Percentiles rank a stretch among this genome's conserved stretches.
Conservation (phyloP, 164 flowering plant genomes). For the Liquidambar formosana region DNA sequence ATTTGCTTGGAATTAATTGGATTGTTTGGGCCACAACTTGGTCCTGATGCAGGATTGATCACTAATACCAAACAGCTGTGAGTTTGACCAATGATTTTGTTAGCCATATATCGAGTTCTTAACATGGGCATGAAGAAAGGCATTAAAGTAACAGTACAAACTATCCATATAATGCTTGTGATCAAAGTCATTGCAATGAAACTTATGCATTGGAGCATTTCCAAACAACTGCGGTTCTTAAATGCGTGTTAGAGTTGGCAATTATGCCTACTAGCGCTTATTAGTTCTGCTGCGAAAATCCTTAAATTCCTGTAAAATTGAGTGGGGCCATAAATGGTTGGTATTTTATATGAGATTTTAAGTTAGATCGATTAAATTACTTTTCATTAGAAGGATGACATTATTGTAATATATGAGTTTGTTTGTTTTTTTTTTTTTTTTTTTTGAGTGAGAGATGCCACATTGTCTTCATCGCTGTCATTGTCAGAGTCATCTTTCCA, state of each 20-base stretch:
- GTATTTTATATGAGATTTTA: too few species aligned
- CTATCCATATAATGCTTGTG: neutral
- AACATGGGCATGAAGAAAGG: neutral
- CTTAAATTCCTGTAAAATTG: neutral
- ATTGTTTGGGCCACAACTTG: neutral
- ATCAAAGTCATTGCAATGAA: constrained; percentile 4
- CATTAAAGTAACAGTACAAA: neutral
- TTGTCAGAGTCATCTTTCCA: too few species aligned
- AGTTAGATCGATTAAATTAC: too few species aligned
- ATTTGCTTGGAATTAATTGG: neutral
- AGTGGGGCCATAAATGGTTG: too few species aligned
- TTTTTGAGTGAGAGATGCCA: too few species aligned
- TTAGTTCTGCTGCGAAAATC: neutral
- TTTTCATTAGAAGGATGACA: too few species aligned
- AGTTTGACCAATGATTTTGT: neutral
- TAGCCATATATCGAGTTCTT: neutral
- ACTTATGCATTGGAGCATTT: constrained; percentile 1
- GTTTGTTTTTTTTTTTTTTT: too few species aligned
- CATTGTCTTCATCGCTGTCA: too few species aligned
- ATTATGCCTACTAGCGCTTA: neutral
- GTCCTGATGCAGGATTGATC: neutral
- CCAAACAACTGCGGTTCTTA: neutral
- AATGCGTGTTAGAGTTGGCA: neutral
- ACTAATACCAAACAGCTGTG: neutral
- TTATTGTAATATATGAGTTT: too few species aligned